Conservation (phyloP, 2,329 filamentous ascomycete genomes). For the Huntiella savannae region DNA sequence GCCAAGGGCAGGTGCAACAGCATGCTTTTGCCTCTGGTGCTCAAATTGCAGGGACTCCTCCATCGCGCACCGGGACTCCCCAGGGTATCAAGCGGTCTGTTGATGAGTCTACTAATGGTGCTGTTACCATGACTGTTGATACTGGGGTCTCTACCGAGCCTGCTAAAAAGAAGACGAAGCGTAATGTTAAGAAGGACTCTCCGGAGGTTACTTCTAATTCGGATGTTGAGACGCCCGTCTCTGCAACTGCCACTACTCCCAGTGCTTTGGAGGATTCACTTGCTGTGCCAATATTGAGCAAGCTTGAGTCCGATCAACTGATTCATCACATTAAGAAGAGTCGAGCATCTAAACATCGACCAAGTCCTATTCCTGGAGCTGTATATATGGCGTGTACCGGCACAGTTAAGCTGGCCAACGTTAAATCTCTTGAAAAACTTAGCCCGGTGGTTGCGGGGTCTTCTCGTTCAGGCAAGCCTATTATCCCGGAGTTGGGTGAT, state of each 20-base stretch:
- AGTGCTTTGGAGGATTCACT: conserved; percentile 18
- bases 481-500: conserved; percentile 22
- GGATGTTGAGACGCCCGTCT: background rate
- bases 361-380: conserved; percentile 22
- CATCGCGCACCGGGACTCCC: conserved; percentile 13
- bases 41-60: conserved; percentile 12
- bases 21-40: background rate
- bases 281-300: conserved; percentile 12
- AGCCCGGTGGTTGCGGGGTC: conserved; percentile 24
- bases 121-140: conserved; percentile 5
- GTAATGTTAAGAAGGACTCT: conserved; percentile 16
- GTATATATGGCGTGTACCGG: conserved; percentile 21
- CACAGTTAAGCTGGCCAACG: conserved; percentile 23
- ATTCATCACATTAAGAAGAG: conserved; percentile 21
- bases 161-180: conserved; percentile 22
- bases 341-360: conserved; percentile 21
- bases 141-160: conserved; percentile 14
- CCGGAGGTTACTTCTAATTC: background rate
- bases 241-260: background rate
- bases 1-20: conserved; percentile 12
- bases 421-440: conserved; percentile 27
- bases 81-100: conserved; percentile 13
- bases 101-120: conserved; percentile 13
- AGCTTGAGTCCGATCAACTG: conserved; percentile 16
- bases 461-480: conserved; percentile 20